A percentile compares a stretch with the other conserved stretches of the same genome.
Evolutionary conservation across 805 yeast genomes (phyloP).

Genomic region (Yarrowia sp.): DNA sequence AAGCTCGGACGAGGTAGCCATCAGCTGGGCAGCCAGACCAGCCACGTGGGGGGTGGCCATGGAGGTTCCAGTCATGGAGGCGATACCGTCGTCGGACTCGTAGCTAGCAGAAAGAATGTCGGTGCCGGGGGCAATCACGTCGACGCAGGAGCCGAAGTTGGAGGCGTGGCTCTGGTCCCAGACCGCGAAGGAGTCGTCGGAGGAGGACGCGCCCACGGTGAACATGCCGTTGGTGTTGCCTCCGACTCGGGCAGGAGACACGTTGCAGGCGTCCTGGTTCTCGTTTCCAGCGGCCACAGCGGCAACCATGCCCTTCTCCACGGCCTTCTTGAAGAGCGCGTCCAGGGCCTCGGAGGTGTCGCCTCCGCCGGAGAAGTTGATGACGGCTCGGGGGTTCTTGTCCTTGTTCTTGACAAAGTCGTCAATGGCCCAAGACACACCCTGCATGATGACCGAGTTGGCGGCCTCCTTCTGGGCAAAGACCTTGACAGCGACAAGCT

Average conservation of each 20-base stretch:
- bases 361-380: constrained; percentile 91
- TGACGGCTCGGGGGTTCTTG: constrained; percentile 37
- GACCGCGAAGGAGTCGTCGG: neutral
- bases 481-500: constrained; percentile 59
- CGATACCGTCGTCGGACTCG: constrained; percentile 35
- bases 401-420: constrained; percentile 41
- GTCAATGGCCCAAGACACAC: neutral
- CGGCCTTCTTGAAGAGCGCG: constrained; percentile 85
- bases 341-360: constrained; percentile 86
- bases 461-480: constrained; percentile 43
- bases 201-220: constrained; percentile 76
- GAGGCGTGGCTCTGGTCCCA: constrained; percentile 37
- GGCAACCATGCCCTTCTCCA: constrained; percentile 77
- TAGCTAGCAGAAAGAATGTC: constrained; percentile 62
- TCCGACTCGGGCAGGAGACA: constrained; percentile 72
- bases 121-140: constrained; percentile 94
- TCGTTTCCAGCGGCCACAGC: constrained; percentile 98
- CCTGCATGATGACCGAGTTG: neutral
- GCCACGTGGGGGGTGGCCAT: constrained; percentile 98
- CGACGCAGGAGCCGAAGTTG: constrained; percentile 89
- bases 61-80: constrained; percentile 73
- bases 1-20: constrained; percentile 45
- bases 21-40: constrained; percentile 68
- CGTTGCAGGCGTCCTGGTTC: constrained; percentile 86
- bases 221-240: constrained; percentile 49